Base-by-base conservation (phyloP, 78 protist genomes). In the slime mould (Dictyostelium discoideum) region DNA sequence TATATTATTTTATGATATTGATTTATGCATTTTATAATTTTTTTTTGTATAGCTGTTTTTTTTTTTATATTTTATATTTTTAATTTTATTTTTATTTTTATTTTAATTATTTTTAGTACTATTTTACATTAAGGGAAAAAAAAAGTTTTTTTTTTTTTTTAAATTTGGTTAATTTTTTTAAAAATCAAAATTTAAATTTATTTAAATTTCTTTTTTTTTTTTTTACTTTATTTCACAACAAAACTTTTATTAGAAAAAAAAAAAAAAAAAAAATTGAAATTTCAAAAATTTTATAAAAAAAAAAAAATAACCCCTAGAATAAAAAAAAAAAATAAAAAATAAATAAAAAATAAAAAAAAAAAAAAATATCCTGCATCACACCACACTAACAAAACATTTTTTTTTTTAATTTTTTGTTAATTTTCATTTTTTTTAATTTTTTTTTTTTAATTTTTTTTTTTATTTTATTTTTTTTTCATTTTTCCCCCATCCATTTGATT, bases 1-100 rank as follows among this genome's bases (percentile, higher is more conserved):
- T 69, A 69, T 69, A 69, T 69, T 69, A 69, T 24, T 69, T 69
- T 40, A 69, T 69, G 77, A 69, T 18, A 69, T 69, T 69, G 77
- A 69, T 26, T 69, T 69, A 69, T 69, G 29, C 37, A 10, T 32
- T 29, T 73, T 73, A 9, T 32, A 9, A 26, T 73, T 14, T 10
- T 73, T 24, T 32, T 73, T 14, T 32, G 2, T 73, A 8, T 3
- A 6, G 2, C 5, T 46, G 54, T 73, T 29, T 73, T 1, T 73
- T 24, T 73, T 73, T 3, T 63, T 10, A 60, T 60, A 18, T 60
- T 60, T 60, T 60, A 60, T 32, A 32, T 32, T 32, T 60, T n/a
- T n/a, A n/a, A n/a, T n/a, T 60, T n/a, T n/a, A 10, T 69, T 26
- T 69, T n/a, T 26, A 11, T 69, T 69, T 69, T 26, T 60, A 9